phyloP scores from a whole-genome alignment of 257 asterid species.

The Ballota nigra region DNA sequence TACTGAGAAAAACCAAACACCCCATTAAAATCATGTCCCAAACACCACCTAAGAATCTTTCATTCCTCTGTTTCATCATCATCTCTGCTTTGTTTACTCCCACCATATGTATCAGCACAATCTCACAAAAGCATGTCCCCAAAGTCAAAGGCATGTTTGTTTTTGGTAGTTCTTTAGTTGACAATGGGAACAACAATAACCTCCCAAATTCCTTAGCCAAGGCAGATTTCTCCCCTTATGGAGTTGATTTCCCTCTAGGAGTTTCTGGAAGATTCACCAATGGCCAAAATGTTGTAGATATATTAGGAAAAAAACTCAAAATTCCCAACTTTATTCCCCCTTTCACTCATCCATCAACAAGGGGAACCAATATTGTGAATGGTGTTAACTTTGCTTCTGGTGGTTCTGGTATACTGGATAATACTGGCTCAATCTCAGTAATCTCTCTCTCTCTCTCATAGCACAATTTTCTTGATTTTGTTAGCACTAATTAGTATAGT shows the following conservation, averaged over 20 bases:
- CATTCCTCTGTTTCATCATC: constrained; percentile 9
- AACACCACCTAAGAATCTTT: constrained; percentile 16
- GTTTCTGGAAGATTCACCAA: constrained; percentile 75
- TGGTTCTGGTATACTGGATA: constrained; percentile 76
- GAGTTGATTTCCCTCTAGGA: constrained; percentile 58
- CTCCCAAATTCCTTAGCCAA: constrained; percentile 50
- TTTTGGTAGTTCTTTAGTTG: constrained; percentile 83
- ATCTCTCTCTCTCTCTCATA: constrained; percentile 20
- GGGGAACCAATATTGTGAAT: constrained; percentile 43
- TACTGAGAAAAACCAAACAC: neutral
- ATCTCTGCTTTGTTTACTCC: constrained; percentile 9
- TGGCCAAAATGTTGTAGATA: constrained; percentile 62
- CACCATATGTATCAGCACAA: constrained; percentile 7
- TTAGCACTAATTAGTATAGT: neutral
- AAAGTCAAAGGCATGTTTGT: constrained; percentile 67
- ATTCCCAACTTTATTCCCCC: constrained; percentile 53
- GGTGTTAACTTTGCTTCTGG: constrained; percentile 86
- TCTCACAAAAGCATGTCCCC: constrained; percentile 1
- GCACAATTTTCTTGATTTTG: constrained; percentile 2
- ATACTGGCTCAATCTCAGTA: constrained; percentile 58
- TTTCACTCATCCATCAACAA: constrained; percentile 64
- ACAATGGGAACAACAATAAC: constrained; percentile 79
- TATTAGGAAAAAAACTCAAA: constrained; percentile 43
- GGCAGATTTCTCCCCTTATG: constrained; percentile 67
- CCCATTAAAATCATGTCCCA: constrained; percentile 13